Base-by-base conservation (phyloP, 1,284 basidiomycete genomes). In the Gomphus sp. region DNA sequence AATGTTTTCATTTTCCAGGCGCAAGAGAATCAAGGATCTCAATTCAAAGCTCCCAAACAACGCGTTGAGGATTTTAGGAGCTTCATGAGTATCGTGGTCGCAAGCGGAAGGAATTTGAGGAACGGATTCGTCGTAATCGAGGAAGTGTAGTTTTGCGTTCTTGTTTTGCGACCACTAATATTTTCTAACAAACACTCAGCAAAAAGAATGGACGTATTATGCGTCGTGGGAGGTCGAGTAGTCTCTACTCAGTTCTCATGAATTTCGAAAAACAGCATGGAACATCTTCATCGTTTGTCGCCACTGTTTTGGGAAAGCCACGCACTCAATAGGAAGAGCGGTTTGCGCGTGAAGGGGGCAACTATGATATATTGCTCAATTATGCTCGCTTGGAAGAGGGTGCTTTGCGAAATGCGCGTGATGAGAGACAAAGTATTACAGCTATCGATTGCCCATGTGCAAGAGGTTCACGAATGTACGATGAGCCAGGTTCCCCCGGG, bases 251-350 rank as follows among this genome's bases (percentile, higher is more conserved):
- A 12, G 82, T 91, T 4, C 98, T 97, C 70, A 97, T 95, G 18
- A 93, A 92, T 69, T 98, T 99, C 65, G 97, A 99, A 76, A 99
- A 99, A 73, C 97, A 98, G 70, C 94, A 96, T 66, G 96, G 97
- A 33, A 88, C 89, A 36, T 85, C 92, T 18, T 80, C 84, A n/a
- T 88, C 91, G 0, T 85, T 99, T 25, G 96, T 98, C 70, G 82
- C 87, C 31, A 99, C 96, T 3, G 96, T 99, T 1, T 80, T 98
- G 0, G 44, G 44, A 45, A 99, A 98, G 72, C 84, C 97, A 31
- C 81, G 96, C 49, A 97, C 98, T 61, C 94, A 99, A 68, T 99
- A 99, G 70, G 96, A 98, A 70, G 94, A 97, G 65, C 94, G 97
- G 72, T 72, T 97, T 1, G 72, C 82, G 8, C 89, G 94, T 62